Evolutionary conservation across 1,284 basidiomycete species (phyloP).

Genomic region (Puccinia horiana): DNA sequence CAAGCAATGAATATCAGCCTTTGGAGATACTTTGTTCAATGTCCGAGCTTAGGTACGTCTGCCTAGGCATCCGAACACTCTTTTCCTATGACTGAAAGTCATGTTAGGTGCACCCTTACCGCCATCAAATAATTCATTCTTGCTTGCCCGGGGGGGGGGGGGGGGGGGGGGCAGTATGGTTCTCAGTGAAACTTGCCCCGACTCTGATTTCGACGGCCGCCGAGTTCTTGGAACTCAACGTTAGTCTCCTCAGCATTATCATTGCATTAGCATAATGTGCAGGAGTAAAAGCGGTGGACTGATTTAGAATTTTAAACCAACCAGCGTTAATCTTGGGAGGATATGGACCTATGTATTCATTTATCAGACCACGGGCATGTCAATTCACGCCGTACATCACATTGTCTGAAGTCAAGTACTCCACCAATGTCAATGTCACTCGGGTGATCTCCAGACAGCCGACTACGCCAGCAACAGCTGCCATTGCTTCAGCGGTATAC

Average conservation of each 20-base stretch:
- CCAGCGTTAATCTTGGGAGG: constrained; percentile 29
- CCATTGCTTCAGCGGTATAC: not conserved
- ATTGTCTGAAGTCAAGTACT: constrained; percentile 18
- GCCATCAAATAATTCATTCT: constrained; percentile 1
- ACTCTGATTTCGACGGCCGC: not conserved
- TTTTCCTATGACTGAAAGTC: not conserved
- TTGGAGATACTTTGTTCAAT: constrained; percentile 25
- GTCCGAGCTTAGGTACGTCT: constrained; percentile 5
- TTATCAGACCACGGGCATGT: constrained; percentile 24
- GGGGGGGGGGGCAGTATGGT: not conserved
- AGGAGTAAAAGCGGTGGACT: not conserved
- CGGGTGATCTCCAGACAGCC: constrained; percentile 12
- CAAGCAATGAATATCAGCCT: constrained; percentile 5
- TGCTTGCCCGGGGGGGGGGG: not conserved
- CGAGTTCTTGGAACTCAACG: constrained; percentile 15
- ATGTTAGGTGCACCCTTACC: not conserved
- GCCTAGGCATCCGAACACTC: not conserved
- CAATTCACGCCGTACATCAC: constrained; percentile 22
- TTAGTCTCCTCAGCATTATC: not conserved
- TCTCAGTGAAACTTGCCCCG: constrained; percentile 3
- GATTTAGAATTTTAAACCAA: not conserved
- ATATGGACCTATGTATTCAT: constrained; percentile 22
- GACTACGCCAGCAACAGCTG: not conserved
- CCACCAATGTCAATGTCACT: constrained; percentile 9
- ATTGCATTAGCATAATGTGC: not conserved